phyloP scores from a whole-genome alignment of 169 alveolate genomes.

The Babesia divergens region DNA sequence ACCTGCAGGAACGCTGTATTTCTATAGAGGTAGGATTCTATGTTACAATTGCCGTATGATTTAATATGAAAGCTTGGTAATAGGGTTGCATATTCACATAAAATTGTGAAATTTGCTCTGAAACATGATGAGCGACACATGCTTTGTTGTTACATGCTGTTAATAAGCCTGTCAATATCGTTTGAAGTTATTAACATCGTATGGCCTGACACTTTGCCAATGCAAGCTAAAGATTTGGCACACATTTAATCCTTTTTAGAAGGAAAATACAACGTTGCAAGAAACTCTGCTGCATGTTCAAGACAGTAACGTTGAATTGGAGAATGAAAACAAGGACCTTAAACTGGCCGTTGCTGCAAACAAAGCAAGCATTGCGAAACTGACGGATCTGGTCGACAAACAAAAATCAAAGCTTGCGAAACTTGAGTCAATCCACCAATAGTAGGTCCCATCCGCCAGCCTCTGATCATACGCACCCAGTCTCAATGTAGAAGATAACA shows the following conservation, averaged over 20 bases:
- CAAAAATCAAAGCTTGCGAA: slow-evolving; percentile 16
- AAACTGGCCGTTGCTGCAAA: slow-evolving; percentile 1
- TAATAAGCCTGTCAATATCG: too few species aligned
- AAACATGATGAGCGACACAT: too few species aligned
- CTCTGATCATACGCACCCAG: not conserved
- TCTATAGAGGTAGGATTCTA: slow-evolving; percentile 2
- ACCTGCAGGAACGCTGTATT: slow-evolving; percentile 4
- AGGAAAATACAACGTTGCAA: slow-evolving; percentile 24
- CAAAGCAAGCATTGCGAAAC: slow-evolving; percentile 37
- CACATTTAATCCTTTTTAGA: not conserved
- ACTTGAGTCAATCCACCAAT: slow-evolving; percentile 14
- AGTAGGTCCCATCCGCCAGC: slow-evolving; percentile 33
- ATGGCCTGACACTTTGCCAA: not conserved
- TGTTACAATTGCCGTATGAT: too few species aligned
- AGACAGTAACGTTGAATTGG: not conserved
- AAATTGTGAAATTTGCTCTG: too few species aligned
- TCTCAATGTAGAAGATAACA: not conserved
- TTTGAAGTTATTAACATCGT: too few species aligned
- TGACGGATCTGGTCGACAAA: not conserved
- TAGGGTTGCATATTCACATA: too few species aligned
- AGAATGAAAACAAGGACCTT: slow-evolving; percentile 36
- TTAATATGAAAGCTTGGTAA: too few species aligned
- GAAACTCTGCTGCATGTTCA: not conserved
- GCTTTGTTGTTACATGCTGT: too few species aligned
- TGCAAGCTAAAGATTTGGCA: not conserved